phyloP scores from a whole-genome alignment of 768 basidiomycete genomes.

The Suillus ampliporus region DNA sequence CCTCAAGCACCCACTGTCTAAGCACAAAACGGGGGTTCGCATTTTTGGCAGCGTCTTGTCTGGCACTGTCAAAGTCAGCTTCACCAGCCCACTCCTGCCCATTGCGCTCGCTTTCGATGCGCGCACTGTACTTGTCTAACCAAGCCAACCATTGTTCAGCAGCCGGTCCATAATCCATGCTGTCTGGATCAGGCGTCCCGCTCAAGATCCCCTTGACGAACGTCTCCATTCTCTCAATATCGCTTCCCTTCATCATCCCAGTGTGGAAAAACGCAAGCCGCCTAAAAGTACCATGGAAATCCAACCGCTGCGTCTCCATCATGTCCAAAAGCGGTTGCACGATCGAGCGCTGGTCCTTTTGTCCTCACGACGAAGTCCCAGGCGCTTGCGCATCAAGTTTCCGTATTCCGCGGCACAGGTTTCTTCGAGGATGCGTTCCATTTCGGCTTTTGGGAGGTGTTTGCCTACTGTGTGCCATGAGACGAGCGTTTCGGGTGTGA shows the following conservation, averaged over 20 bases:
- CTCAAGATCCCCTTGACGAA: slow-evolving; percentile 53
- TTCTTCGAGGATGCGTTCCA: slow-evolving; percentile 65
- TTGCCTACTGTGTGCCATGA: slow-evolving; percentile 67
- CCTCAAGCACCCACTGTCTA: slow-evolving; percentile 95
- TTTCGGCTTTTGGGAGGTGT: slow-evolving; percentile 57
- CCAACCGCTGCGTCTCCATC: slow-evolving; percentile 76
- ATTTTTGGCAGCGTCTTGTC: slow-evolving; percentile 54
- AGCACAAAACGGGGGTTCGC: slow-evolving; percentile 92
- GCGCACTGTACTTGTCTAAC: slow-evolving; percentile 64
- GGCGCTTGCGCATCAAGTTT: slow-evolving; percentile 76
- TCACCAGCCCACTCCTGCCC: slow-evolving; percentile 48
- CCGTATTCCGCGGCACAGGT: slow-evolving; percentile 70
- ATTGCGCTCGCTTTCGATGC: slow-evolving; percentile 56
- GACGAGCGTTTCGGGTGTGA: slow-evolving; percentile 55
- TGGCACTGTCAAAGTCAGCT: slow-evolving; percentile 48
- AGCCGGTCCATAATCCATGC: slow-evolving; percentile 50
- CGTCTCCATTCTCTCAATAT: slow-evolving; percentile 36
- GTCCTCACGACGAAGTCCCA: slow-evolving; percentile 69
- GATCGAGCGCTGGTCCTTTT: slow-evolving; percentile 62
- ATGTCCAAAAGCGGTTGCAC: slow-evolving; percentile 75
- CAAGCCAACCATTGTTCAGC: slow-evolving; percentile 62
- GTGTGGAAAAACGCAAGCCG: slow-evolving; percentile 68
- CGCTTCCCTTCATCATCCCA: slow-evolving; percentile 27
- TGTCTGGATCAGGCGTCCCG: slow-evolving; percentile 51
- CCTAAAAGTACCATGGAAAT: slow-evolving; percentile 89